Base-by-base conservation (phyloP, 768 basidiomycete species). In the Boletus insuetus region DNA sequence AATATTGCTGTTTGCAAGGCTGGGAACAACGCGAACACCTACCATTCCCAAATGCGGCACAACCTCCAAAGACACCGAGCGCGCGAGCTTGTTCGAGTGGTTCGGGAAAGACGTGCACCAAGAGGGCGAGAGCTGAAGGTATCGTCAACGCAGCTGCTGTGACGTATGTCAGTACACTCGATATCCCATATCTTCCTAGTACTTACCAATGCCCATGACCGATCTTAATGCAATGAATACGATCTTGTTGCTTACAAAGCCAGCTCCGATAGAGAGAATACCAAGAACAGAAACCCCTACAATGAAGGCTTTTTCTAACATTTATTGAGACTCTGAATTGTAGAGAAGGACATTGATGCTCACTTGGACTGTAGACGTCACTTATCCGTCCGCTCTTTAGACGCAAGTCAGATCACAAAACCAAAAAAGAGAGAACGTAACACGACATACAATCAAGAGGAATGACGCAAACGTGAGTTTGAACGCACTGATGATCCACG, bases 151-250 rank as follows among this genome's bases (percentile, higher is more conserved):
- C 73, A n/a, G 78, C 80, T 12, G 72, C 78, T 73, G 70, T 14
- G 16, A 50, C 1, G 20, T 19, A 6, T 26, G n/a, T 68, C 6
- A 61, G 42, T 20, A 44, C 19, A 51, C 26, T 11, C 34, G 3
- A 50, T 9, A 19, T 10, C n/a, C 0, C 16, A 11, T 37, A 6
- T 3, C 1, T 4, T 24, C 17, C 37, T 37, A 6, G 24, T 24
- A 17, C 66, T 51, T 47, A 76, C 80, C 73, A 35, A 77, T 71
- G 20, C 84, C 83, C 58, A 71, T 77, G 11, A 85, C 44, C 3
- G 79, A 82, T 58, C 84, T 73, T 1, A 85, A 62, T 38, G 82
- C 70, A 35, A 84, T 71, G 43, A 85, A 67, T 0, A 69, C 72
- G 47, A 82, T 75, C 59, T 80, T 77, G 60, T 74, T 68, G 20